Conservation (phyloP, 768 basidiomycete genomes). For the Panaeolus cyanescens region DNA sequence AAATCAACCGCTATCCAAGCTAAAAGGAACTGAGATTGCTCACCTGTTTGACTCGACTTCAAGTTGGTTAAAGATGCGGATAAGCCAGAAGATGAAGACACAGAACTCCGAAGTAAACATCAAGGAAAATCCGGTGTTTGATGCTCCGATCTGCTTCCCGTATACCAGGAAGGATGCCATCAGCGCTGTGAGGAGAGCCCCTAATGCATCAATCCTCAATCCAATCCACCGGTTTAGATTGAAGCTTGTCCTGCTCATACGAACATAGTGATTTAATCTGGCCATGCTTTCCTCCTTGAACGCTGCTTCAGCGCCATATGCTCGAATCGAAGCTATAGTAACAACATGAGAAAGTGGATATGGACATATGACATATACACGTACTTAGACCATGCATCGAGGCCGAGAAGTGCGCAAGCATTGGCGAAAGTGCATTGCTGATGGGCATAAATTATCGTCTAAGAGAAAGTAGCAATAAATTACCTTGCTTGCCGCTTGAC, state of each 20-base stretch:
- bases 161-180: constrained; percentile 59
- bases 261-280: constrained; percentile 53
- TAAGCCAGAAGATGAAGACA: constrained; percentile 51
- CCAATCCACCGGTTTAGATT: constrained; percentile 46
- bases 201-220: constrained; percentile 58
- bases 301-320: constrained; percentile 56
- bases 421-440: constrained; percentile 19
- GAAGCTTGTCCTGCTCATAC: constrained; percentile 47
- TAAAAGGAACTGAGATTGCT: neutral
- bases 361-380: constrained; percentile 4
- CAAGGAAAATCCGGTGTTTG: constrained; percentile 53
- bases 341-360: neutral
- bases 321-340: constrained; percentile 51
- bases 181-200: constrained; percentile 52
- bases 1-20: neutral
- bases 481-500: constrained; percentile 41
- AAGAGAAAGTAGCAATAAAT: constrained; percentile 1
- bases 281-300: constrained; percentile 45
- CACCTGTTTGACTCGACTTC: constrained; percentile 39
- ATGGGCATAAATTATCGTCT: neutral
- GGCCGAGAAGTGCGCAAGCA: constrained; percentile 22
- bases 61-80: constrained; percentile 42
- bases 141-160: constrained; percentile 37
- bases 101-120: constrained; percentile 62
- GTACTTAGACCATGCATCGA: constrained; percentile 55